Base-by-base conservation (phyloP, 2,329 filamentous ascomycete genomes). In the Colletotrichum sp. region DNA sequence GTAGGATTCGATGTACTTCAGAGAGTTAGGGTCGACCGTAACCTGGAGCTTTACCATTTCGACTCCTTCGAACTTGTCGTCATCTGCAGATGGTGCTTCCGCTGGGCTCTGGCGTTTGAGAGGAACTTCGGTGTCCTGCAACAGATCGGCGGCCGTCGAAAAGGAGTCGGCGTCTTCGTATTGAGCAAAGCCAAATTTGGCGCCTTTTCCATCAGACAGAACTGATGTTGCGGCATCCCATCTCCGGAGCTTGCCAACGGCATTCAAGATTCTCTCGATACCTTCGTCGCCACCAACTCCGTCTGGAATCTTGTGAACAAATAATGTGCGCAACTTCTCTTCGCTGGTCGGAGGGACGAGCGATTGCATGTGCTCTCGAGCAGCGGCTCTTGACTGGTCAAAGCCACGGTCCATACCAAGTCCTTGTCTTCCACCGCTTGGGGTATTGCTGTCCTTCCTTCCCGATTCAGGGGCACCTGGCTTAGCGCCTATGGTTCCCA, bases 161-260 rank as follows among this genome's bases (percentile, higher is more conserved):
- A 99, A 89, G 79, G 96, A 96, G 84, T 98, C 95, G 29, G 93
- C 92, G 84, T 99, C 96, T 78, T 98, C 96, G 84, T 95, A 99
- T 85, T 98, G 95, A 76, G 96, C 97, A 86, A 99, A 99, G 16
- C 96, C 97, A 88, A 99, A 99, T 78, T 93, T 94, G 85, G 94
- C 93, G 72, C 93, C 93, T 86, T 96, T 97, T 79, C 94, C 92
- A 79, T 95, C 93, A n/a, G 88, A 83, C 19, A 88, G 82, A 39
- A 89, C 86, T 19, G 88, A 89, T 65, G 91, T 92, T 39, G 93
- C 93, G 76, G 95, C 89, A 78, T 96, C 96, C 96, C 96, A 99
- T 80, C 95, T 93, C 78, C 94, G 92, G 77, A 99, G 86, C 82
- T 90, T 93, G 55, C 96, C 96, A 0, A 94, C 94, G n/a, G 93